Evolutionary conservation across 306 rosid genomes (phyloP).

Genomic region (Benincasa hispida): DNA sequence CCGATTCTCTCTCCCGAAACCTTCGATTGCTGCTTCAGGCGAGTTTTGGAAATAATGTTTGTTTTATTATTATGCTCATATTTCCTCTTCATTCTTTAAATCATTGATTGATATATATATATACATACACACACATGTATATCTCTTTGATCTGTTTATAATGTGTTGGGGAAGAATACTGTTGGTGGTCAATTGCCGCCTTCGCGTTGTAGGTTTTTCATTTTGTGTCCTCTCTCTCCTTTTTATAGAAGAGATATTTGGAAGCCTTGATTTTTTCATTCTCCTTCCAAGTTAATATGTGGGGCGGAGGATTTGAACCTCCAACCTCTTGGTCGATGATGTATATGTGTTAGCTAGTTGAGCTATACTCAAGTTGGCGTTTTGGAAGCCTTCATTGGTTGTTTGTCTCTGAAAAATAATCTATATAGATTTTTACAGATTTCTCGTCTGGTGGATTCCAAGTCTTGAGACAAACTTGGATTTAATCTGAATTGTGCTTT

Average conservation of each 20-base stretch:
- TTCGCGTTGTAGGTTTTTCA: background rate
- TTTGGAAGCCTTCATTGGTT: background rate
- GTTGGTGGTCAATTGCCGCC: background rate
- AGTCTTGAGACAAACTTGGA: background rate
- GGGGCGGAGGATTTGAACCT: too few relatives aligned
- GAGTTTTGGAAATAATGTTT: background rate
- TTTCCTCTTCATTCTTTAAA: constrained; percentile 6
- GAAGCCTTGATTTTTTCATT: background rate
- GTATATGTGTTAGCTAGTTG: too few relatives aligned
- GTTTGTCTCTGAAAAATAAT: background rate
- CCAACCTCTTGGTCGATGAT: too few relatives aligned
- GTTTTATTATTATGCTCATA: background rate
- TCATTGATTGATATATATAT: background rate
- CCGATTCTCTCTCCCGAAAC: background rate
- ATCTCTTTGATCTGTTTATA: background rate
- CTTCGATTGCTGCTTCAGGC: background rate
- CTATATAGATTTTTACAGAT: background rate
- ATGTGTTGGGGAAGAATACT: too few relatives aligned
- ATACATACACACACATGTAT: background rate
- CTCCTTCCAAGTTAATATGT: too few relatives aligned
- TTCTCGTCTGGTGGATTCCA: background rate
- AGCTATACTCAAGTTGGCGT: too few relatives aligned
- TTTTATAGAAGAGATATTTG: background rate
- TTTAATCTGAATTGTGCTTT: background rate
- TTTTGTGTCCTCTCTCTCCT: constrained; percentile 1